A percentile compares a stretch with the other conserved stretches of the same genome.
Conservation (phyloP, 169 alveolate genomes). For the Babesia bigemina region DNA sequence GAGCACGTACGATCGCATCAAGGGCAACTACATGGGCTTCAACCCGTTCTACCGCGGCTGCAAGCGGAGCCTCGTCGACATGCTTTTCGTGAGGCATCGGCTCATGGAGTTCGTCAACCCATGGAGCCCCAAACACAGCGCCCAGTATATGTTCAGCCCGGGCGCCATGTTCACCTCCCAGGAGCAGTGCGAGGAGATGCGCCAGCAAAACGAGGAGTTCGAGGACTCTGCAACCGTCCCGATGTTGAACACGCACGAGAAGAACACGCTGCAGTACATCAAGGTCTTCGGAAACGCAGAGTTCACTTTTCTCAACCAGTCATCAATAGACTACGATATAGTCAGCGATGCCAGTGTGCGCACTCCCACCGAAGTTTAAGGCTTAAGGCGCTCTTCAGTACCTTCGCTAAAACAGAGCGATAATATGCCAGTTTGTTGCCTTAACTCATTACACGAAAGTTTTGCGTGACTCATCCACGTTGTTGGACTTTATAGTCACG, state of each 20-base stretch:
- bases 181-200: constrained; percentile 30
- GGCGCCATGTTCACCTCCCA: constrained; percentile 49
- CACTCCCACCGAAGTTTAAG: no score
- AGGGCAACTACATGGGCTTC: constrained; percentile 73
- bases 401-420: no score
- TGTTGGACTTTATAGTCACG: no score
- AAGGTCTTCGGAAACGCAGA: constrained; percentile 27
- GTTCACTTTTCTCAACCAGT: not conserved
- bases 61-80: constrained; percentile 17
- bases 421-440: no score
- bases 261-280: constrained; percentile 24
- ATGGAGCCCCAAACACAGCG: not conserved
- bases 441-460: no score
- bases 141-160: constrained; percentile 26
- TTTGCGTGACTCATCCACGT: no score
- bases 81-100: not conserved
- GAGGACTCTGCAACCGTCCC: not conserved
- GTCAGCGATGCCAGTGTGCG: not conserved
- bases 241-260: constrained; percentile 20
- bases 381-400: no score
- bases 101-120: constrained; percentile 14
- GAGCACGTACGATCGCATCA: constrained; percentile 81
- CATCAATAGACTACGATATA: not conserved
- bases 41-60: constrained; percentile 74
- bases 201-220: constrained; percentile 6